Evolutionary conservation across 257 asterid genomes (phyloP).

Genomic region (Gynochthodes officinalis): DNA sequence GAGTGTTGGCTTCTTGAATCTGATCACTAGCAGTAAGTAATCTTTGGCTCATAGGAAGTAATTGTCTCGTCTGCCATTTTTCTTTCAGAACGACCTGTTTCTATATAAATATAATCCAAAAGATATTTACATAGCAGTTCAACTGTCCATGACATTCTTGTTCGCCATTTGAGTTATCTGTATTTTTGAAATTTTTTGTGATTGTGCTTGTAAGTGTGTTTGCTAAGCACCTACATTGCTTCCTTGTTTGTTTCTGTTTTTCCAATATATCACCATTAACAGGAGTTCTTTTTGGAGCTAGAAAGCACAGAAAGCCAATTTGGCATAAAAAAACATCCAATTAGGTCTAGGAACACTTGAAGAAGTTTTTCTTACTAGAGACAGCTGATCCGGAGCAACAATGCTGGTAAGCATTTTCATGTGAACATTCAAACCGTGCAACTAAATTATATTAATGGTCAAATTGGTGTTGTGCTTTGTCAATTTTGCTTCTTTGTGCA

Average conservation of each 20-base stretch:
- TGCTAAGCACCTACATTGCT: background rate
- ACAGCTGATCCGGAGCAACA: constrained; percentile 31
- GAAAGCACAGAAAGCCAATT: constrained; percentile 23
- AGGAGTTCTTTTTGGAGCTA: constrained; percentile 33
- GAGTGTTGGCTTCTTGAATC: too few species aligned
- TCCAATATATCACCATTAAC: constrained; percentile 11
- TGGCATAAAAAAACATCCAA: too few species aligned
- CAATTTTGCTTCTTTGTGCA: background rate
- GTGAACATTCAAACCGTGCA: too few species aligned
- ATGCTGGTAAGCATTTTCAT: constrained; percentile 16
- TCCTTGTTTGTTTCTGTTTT: background rate
- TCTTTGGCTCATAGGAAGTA: background rate
- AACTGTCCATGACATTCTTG: too few species aligned
- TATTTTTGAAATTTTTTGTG: background rate
- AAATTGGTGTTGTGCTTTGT: background rate
- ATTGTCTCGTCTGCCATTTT: too few species aligned
- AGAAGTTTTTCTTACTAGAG: too few species aligned
- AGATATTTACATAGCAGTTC: too few species aligned
- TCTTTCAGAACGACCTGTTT: too few species aligned
- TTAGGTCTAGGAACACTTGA: too few species aligned
- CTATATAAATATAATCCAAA: too few species aligned
- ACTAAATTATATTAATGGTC: too few species aligned
- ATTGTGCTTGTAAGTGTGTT: background rate
- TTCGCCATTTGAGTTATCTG: background rate
- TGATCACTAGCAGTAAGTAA: constrained; percentile 31